Evolutionary conservation across 208 protist species (phyloP).

Genomic region (Leishmania gerbilli): DNA sequence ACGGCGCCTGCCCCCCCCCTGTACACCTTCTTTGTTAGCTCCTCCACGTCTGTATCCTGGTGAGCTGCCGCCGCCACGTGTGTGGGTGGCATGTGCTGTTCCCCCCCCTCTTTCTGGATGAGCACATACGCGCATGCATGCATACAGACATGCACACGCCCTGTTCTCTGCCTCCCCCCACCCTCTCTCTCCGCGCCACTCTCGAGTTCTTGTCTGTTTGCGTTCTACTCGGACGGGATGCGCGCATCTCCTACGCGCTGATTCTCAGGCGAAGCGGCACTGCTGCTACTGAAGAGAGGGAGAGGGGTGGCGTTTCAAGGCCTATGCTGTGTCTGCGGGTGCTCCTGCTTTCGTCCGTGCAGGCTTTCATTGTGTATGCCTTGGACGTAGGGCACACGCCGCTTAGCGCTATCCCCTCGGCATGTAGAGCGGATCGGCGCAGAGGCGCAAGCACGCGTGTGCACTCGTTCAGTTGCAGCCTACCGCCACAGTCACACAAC

Average conservation of each 20-base stretch:
- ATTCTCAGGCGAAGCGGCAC: background rate
- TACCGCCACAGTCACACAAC: background rate
- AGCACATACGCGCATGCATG: background rate
- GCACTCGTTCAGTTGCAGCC: too few species aligned
- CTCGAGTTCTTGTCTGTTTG: background rate
- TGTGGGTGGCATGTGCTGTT: background rate
- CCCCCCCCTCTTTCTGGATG: background rate
- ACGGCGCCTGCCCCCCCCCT: background rate
- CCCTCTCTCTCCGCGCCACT: background rate
- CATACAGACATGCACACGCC: background rate
- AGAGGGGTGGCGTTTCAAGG: background rate
- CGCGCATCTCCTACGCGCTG: background rate
- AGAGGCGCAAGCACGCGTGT: too few species aligned
- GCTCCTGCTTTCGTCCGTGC: slow-evolving; percentile 12
- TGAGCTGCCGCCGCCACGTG: background rate
- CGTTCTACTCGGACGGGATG: background rate
- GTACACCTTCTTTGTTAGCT: background rate
- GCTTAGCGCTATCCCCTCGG: too few species aligned
- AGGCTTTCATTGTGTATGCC: background rate
- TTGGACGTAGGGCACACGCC: background rate
- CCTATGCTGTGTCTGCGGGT: slow-evolving; percentile 1
- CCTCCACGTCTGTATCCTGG: background rate
- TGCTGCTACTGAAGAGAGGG: background rate
- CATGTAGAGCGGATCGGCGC: too few species aligned
- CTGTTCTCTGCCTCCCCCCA: background rate